Conservation (phyloP, 176 grass and related monocot genomes). For the Rhynchospora tenuis region DNA sequence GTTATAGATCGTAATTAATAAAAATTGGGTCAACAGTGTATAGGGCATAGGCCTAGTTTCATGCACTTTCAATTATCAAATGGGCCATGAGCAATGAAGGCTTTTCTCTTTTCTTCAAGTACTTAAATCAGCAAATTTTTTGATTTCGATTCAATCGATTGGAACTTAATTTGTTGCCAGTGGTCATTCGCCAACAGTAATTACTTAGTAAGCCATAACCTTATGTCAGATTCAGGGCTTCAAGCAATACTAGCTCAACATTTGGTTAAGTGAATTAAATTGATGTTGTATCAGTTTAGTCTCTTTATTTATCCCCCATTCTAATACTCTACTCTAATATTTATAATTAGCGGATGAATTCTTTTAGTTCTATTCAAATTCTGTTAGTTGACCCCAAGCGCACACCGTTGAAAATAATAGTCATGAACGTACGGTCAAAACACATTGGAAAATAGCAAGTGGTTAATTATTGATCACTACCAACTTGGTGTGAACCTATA, state of each 20-base stretch:
- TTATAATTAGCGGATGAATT: neutral
- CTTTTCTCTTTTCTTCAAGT: no score
- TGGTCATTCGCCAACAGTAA: neutral
- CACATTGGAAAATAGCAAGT: constrained; percentile 1
- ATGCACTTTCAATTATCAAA: neutral
- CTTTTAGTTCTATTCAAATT: neutral
- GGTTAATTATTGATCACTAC: neutral
- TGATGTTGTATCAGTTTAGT: neutral
- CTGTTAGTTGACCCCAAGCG: neutral
- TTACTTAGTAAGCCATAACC: neutral
- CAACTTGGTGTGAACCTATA: no score
- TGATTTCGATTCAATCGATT: neutral
- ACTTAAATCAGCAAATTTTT: neutral
- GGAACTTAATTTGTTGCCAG: neutral
- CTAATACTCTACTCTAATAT: neutral
- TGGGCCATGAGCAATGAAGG: neutral
- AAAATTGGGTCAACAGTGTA: no score
- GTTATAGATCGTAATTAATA: no score
- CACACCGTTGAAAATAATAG: neutral
- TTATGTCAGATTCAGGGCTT: neutral
- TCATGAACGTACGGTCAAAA: neutral
- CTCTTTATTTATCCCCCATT: neutral
- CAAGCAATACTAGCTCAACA: neutral
- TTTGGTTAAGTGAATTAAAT: neutral
- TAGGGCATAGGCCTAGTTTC: no score